Evolutionary conservation across 164 flowering plant species (phyloP).

Genomic region (Chimonanthus praecox): DNA sequence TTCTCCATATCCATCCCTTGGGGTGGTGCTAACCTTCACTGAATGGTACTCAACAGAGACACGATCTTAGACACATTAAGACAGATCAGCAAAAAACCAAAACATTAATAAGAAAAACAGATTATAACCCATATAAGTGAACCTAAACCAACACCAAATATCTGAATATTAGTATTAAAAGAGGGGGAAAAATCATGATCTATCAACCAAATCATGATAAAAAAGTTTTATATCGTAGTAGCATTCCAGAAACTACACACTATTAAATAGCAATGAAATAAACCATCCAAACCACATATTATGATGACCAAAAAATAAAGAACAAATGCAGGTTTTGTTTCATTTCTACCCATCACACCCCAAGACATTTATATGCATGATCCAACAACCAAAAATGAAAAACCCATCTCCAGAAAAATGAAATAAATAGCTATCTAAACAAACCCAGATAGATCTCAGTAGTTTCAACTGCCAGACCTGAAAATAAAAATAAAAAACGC

Average conservation of each 20-base stretch:
- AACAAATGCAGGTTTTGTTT: slow-evolving; percentile 2
- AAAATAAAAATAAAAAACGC: not conserved
- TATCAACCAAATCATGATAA: too few relatives aligned
- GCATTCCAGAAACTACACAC: not conserved
- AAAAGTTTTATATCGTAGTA: not conserved
- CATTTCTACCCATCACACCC: not conserved
- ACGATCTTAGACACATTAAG: too few relatives aligned
- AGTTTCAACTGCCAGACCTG: not conserved
- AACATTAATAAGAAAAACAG: too few relatives aligned
- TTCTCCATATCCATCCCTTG: too few relatives aligned
- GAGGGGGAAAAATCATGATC: not conserved
- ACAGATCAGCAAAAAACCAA: too few relatives aligned
- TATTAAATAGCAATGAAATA: too few relatives aligned
- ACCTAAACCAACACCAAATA: too few relatives aligned
- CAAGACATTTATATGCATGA: not conserved
- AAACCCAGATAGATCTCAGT: not conserved
- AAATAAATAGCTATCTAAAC: not conserved
- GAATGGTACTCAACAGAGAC: too few relatives aligned
- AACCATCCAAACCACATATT: not conserved
- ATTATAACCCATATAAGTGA: too few relatives aligned
- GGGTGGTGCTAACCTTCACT: too few relatives aligned
- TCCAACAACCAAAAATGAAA: not conserved
- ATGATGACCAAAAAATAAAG: not conserved
- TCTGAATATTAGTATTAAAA: too few relatives aligned
- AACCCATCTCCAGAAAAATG: not conserved